Percentiles rank a stretch among this genome's conserved stretches.
Conservation (phyloP, 805 yeast genomes). For the Barnettozyma sucrosica region DNA sequence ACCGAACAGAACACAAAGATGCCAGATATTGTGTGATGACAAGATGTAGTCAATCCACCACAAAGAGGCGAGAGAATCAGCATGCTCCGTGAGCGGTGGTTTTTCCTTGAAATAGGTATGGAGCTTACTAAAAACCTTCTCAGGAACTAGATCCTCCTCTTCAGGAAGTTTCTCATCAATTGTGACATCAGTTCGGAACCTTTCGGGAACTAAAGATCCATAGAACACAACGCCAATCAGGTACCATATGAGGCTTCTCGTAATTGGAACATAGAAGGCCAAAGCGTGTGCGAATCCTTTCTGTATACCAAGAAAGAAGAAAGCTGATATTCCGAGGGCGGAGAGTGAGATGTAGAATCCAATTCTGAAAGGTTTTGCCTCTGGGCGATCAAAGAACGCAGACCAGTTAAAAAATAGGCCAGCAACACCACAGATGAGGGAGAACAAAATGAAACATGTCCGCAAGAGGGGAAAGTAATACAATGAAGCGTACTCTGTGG, state of each 20-base stretch:
- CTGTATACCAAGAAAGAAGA: conserved; percentile 45
- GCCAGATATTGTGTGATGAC: conserved; percentile 92
- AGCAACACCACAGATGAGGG: conserved; percentile 58
- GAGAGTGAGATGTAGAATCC: conserved; percentile 77
- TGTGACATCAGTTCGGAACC: conserved; percentile 69
- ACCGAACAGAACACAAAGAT: conserved; percentile 82
- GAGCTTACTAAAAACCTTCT: conserved; percentile 27
- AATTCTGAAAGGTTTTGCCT: conserved; percentile 72
- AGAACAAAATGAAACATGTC: conserved; percentile 49
- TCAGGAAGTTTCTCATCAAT: conserved; percentile 42
- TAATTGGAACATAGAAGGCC: conserved; percentile 58
- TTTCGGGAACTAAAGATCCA: conserved; percentile 84
- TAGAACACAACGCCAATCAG: conserved; percentile 79
- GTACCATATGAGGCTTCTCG: conserved; percentile 70
- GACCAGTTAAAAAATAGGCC: conserved; percentile 88
- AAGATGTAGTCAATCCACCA: conserved; percentile 83
- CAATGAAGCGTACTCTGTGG: conserved; percentile 78
- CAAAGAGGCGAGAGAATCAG: conserved; percentile 42
- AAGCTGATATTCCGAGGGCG: conserved; percentile 64
- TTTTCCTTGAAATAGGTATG: conserved; percentile 35
- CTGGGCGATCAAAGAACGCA: conserved; percentile 86
- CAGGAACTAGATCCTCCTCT: conserved; percentile 26
- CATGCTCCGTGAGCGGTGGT: conserved; percentile 32
- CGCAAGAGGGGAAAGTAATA: conserved; percentile 49
- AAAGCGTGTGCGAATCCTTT: conserved; percentile 53